Base-by-base conservation (phyloP, 176 grass and related monocot species). In the Zoysia japonica region DNA sequence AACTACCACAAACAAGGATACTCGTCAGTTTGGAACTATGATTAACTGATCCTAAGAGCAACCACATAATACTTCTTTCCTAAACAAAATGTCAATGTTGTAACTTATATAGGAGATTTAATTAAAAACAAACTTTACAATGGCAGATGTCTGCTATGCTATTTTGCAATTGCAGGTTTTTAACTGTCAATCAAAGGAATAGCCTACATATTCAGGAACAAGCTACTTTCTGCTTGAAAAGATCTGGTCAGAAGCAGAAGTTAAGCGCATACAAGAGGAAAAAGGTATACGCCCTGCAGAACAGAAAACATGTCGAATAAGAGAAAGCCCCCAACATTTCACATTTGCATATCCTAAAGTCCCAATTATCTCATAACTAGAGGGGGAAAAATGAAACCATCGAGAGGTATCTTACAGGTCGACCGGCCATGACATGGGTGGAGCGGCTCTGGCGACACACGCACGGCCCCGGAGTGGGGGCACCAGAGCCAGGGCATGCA, bases 231-330 rank as follows among this genome's bases (percentile, higher is more conserved):
- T 49, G 12, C 11, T 62, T 70, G 48, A 80, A 59, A 38, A 61
- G 90, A 98, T 92, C 96, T 91, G 92, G 96, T 92, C 92, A 98
- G 67, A 98, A 98, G 72, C 92, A 98, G 65, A 95, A 98, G 76
- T 95, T 95, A 1, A 95, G 80, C 9, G 96, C 88, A 76, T 98
- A 92, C 78, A 98, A 71, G 53, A 55, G 14, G 51, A 5, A 54
- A 54, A 13, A 54, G 38, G 9, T 0, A 3, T 5, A 55, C 14
- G 51, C 53, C 20, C 17, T 41, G 14, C 51, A 40, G 8, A 19
- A 47, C 2, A 69, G 55, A 37, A 28, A 28, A 36, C 44, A 80
- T 47, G 54, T 61, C 2, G 6, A 54, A 60, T 17, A 8, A 28
- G 52, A 3, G 20, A 55, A 8, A 39, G n/a, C 47, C 6, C 38